Percentiles rank a stretch among this genome's conserved stretches.
These are phyloP conservation scores for Cynara cardunculus DNA, from an alignment of 129 eudicot genomes.

Conservation along the genomic window DNA sequence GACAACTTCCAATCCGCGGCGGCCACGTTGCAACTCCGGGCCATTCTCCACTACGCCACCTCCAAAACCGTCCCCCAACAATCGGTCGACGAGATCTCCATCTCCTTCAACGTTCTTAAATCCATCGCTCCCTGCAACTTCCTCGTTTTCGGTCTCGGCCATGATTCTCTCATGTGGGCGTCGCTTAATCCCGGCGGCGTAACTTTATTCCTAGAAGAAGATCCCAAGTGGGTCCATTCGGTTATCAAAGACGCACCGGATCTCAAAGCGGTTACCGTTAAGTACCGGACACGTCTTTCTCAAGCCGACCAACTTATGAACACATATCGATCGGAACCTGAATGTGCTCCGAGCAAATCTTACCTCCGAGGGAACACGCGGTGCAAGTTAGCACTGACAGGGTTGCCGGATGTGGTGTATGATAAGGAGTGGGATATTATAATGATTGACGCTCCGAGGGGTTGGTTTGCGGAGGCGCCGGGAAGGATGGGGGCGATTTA, in stretches of 20 bases:
- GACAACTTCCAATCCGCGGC: neutral
- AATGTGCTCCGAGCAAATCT: conserved; percentile 42
- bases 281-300: conserved; percentile 59
- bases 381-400: conserved; percentile 61
- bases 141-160: conserved; percentile 87
- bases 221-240: conserved; percentile 61
- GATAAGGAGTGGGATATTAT: conserved; percentile 85
- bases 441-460: conserved; percentile 90
- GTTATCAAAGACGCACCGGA: conserved; percentile 55
- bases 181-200: conserved; percentile 64
- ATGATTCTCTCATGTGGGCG: conserved; percentile 86
- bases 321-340: conserved; percentile 38
- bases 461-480: conserved; percentile 67
- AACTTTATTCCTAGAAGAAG: conserved; percentile 84
- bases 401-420: conserved; percentile 64
- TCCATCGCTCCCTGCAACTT: conserved; percentile 51
- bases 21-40: conserved; percentile 35
- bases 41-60: conserved; percentile 80
- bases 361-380: conserved; percentile 46
- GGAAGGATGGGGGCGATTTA: conserved; percentile 95
- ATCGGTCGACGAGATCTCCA: conserved; percentile 41
- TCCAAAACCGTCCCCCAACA: conserved; percentile 59
- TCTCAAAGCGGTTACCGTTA: conserved; percentile 46
- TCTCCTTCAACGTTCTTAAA: conserved; percentile 51
- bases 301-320: conserved; percentile 51